Conservation (phyloP, 75 land plant species). For the Selaginella tamariscina region DNA sequence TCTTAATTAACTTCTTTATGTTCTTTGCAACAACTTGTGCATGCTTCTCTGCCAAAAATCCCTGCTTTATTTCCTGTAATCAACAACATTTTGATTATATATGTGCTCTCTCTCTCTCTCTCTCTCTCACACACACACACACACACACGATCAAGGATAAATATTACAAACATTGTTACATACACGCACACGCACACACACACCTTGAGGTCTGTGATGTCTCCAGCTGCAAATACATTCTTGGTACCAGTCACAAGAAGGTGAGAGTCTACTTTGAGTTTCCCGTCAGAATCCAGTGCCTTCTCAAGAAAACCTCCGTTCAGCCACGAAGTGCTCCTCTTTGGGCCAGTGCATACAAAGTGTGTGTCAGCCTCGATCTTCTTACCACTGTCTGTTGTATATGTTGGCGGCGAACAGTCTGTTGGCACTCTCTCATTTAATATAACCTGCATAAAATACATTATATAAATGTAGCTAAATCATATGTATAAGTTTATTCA, state of each 20-base stretch:
- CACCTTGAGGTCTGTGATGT: slow-evolving; percentile 54
- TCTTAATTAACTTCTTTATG: slow-evolving; percentile 33
- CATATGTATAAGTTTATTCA: no score
- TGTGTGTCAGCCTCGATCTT: slow-evolving; percentile 54
- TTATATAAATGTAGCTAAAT: no score
- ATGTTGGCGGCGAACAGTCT: slow-evolving; percentile 22
- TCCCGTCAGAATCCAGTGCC: slow-evolving; percentile 31
- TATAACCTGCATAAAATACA: neutral
- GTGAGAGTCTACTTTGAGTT: slow-evolving; percentile 45
- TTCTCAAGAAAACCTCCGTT: slow-evolving; percentile 29
- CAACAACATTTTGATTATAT: no score
- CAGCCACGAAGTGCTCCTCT: slow-evolving; percentile 50
- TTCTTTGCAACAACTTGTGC: slow-evolving; percentile 45
- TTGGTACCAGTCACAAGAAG: slow-evolving; percentile 41
- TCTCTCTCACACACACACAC: no score
- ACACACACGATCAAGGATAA: neutral
- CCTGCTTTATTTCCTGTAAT: slow-evolving; percentile 77
- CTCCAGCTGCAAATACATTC: slow-evolving; percentile 66
- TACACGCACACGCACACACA: no score
- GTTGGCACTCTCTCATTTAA: neutral
- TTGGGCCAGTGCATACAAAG: slow-evolving; percentile 48
- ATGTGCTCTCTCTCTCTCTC: no score
- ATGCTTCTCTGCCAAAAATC: slow-evolving; percentile 51
- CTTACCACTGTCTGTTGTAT: slow-evolving; percentile 39
- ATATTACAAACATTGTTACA: neutral